A percentile compares a stretch with the other conserved stretches of the same genome.
phyloP scores from a whole-genome alignment of 116 monocot genomes.

The Thalassia testudinum region DNA sequence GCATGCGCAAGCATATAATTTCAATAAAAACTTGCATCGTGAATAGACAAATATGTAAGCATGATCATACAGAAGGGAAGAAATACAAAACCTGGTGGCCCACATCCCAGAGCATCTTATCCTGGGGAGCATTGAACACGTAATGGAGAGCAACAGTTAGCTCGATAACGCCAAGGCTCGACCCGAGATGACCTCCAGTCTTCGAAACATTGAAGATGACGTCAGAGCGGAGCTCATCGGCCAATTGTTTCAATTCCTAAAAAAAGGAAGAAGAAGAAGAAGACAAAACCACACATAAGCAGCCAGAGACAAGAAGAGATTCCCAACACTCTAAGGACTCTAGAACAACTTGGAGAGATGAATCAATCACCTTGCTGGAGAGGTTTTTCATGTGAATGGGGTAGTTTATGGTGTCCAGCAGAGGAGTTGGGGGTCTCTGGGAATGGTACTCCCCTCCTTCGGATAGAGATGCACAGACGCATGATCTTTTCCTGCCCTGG shows the following conservation, averaged over 20 bases:
- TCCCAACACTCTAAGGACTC: too few relatives aligned
- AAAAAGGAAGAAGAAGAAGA: neutral
- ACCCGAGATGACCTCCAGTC: conserved; percentile 84
- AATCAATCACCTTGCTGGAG: conserved; percentile 38
- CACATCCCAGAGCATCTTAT: conserved; percentile 91
- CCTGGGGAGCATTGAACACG: conserved; percentile 78
- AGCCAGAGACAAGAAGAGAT: too few relatives aligned
- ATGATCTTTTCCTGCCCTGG: conserved; percentile 35
- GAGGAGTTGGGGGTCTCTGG: conserved; percentile 78
- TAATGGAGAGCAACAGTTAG: conserved; percentile 77
- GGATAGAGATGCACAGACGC: conserved; percentile 41
- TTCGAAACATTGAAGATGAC: conserved; percentile 85
- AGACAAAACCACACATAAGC: neutral
- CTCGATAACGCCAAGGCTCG: conserved; percentile 91
- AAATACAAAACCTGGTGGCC: conserved; percentile 58
- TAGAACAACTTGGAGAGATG: neutral
- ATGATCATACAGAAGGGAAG: too few relatives aligned
- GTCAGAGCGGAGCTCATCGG: conserved; percentile 78
- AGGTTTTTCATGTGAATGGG: conserved; percentile 95
- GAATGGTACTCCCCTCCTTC: conserved; percentile 58
- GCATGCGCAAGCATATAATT: too few relatives aligned
- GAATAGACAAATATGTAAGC: too few relatives aligned
- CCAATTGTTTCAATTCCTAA: conserved; percentile 75
- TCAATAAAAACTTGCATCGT: too few relatives aligned
- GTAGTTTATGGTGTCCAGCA: conserved; percentile 81